These are phyloP conservation scores for Lecanosticta acicola DNA, from an alignment of 2,329 filamentous ascomycete species.

Conservation along the genomic window DNA sequence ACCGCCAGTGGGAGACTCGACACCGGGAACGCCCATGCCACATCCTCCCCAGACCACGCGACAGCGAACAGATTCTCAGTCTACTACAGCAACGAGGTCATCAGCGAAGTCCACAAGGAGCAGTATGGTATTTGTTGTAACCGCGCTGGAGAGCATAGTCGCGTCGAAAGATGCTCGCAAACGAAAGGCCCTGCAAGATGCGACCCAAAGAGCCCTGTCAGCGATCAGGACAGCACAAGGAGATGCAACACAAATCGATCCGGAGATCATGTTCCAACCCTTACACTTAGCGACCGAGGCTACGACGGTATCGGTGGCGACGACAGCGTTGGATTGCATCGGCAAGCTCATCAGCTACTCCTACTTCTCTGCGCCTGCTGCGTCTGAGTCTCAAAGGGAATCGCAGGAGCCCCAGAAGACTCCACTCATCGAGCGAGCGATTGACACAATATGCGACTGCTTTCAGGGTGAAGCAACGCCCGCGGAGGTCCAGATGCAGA, in stretches of 20 bases:
- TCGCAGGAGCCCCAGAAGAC: constrained; percentile 34
- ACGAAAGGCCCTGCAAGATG: constrained; percentile 76
- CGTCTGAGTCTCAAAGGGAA: constrained; percentile 38
- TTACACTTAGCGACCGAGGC: constrained; percentile 85
- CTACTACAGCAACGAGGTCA: constrained; percentile 49
- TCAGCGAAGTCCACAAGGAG: constrained; percentile 60
- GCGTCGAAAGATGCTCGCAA: constrained; percentile 85
- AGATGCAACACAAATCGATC: constrained; percentile 74
- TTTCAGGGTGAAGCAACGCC: constrained; percentile 95
- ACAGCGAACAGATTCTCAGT: constrained; percentile 55
- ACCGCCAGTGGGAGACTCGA: constrained; percentile 15
- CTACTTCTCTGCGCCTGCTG: constrained; percentile 71
- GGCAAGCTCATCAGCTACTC: constrained; percentile 98
- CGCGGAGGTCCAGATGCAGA: constrained; percentile 89
- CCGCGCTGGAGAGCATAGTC: constrained; percentile 85
- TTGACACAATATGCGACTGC: constrained; percentile 98
- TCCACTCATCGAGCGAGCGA: constrained; percentile 91
- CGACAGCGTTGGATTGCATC: constrained; percentile 91
- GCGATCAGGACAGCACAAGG: constrained; percentile 71
- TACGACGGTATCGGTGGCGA: constrained; percentile 76
- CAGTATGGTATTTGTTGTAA: constrained; percentile 93
- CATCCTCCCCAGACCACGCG: constrained; percentile 27
- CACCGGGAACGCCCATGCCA: constrained; percentile 17
- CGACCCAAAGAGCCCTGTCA: constrained; percentile 72
- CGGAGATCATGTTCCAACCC: constrained; percentile 86